Evolutionary conservation across 441 rosid species (phyloP), one percentile per base, ranked within the genome.

Genomic region (Hypseocharis bilobata): DNA sequence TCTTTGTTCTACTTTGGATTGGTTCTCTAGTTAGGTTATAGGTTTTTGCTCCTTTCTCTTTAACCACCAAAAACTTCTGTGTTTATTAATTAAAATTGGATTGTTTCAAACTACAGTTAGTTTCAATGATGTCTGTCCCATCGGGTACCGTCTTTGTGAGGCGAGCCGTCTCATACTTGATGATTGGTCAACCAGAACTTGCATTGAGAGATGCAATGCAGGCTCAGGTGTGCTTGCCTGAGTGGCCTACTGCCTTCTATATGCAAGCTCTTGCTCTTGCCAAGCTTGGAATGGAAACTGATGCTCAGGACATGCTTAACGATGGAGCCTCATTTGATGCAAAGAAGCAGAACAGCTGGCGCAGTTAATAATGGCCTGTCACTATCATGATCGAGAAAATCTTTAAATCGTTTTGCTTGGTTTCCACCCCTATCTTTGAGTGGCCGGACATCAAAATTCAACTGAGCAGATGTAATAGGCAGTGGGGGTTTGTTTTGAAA

Each of bases 161-260:
- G 75, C 73, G 96, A 47, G 93, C 92, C 11, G 74, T 92, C 66
- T 86, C 92, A 1, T 88, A 85, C 79, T 60, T 92, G 76, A 86
- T 92, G 93, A 78, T 78, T 11, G 91, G 78, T 60, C 91, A 86
- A 80, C 81, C 89, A 11, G 96, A 92, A 83, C 88, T 84, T 51
- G 92, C 98, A 2, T 65, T 92, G 75, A 83, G 98, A 71, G 96
- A 90, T 58, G 98, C 98, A 23, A 92, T 92, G 98, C 98, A 92
- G 74, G 89, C 96, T 56, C 98, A 92, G 67, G 96, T 89, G 52
- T 92, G 98, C 86, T 71, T 84, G 59, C 96, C 98, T 0, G 97
- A 92, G 76, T 92, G 98, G 96, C 97, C 96, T 2, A 88, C 96
- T 2, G 98, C 98, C 14, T 92, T 92, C 83, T 92, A 92, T 79